Conservation (phyloP, 108 stramenopile genomes). For the Discostella stelligeroides region DNA sequence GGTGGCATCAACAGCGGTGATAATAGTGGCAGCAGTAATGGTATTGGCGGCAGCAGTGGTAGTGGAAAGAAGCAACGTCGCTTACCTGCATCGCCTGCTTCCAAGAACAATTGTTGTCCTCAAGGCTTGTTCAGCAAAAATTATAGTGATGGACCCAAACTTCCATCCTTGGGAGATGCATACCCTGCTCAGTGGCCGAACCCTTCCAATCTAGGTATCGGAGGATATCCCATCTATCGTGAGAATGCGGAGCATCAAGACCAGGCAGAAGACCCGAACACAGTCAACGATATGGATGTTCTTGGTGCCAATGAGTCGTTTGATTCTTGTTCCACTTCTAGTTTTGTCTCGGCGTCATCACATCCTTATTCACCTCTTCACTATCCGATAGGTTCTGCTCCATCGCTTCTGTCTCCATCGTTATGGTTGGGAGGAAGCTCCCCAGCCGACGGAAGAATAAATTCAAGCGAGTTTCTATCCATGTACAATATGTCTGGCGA, state of each 20-base stretch:
- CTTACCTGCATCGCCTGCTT: conserved; percentile 12
- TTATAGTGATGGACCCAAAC: not conserved
- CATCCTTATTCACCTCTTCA: conserved; percentile 24
- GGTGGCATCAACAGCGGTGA: conserved; percentile 9
- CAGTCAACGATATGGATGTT: conserved; percentile 27
- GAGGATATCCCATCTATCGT: conserved; percentile 21
- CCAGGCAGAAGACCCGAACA: conserved; percentile 27
- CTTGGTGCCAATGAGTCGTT: conserved; percentile 36
- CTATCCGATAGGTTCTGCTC: conserved; percentile 23
- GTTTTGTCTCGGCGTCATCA: conserved; percentile 55
- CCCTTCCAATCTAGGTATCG: not conserved
- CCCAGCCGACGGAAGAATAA: not conserved
- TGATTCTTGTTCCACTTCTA: conserved; percentile 52
- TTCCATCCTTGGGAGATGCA: conserved; percentile 30
- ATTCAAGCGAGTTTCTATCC: not conserved
- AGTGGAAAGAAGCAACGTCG: conserved; percentile 16
- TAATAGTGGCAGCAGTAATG: conserved; percentile 21
- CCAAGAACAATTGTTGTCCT: not conserved
- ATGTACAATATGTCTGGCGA: not conserved
- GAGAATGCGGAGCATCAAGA: conserved; percentile 19
- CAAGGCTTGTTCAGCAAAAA: not conserved
- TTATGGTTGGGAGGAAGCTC: conserved; percentile 1
- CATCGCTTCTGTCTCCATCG: conserved; percentile 16
- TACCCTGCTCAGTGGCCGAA: conserved; percentile 13
- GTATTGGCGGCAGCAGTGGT: conserved; percentile 8